Percentiles rank a stretch among this genome's conserved stretches.
Evolutionary conservation across 148 eudicot genomes (phyloP).

Genomic region (Heliamphora exappendiculata): DNA sequence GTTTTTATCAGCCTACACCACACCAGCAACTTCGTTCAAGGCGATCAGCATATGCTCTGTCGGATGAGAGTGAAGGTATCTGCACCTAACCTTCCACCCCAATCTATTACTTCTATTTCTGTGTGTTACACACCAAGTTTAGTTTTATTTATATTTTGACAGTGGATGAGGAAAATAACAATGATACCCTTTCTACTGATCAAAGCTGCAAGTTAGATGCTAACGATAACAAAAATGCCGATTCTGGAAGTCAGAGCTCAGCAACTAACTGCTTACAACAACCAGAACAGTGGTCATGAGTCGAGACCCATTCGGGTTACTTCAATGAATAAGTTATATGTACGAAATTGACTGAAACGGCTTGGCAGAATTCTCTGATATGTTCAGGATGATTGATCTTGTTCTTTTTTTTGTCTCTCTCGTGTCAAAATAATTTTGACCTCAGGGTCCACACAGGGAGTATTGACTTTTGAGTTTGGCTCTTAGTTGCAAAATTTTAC

Average conservation of each 20-base stretch:
- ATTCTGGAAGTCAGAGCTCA: background rate
- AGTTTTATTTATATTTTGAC: background rate
- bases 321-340: too few relatives aligned
- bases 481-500: too few relatives aligned
- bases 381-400: too few relatives aligned
- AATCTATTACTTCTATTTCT: background rate
- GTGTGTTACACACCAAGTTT: background rate
- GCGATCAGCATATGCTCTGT: slow-evolving; percentile 50
- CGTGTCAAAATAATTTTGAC: too few relatives aligned
- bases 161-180: background rate
- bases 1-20: slow-evolving; percentile 50
- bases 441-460: too few relatives aligned
- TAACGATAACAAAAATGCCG: background rate
- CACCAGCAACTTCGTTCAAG: slow-evolving; percentile 52
- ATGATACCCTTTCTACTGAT: background rate
- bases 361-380: too few relatives aligned
- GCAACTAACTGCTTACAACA: too few relatives aligned
- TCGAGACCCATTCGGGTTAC: too few relatives aligned
- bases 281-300: too few relatives aligned
- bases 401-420: too few relatives aligned
- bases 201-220: slow-evolving; percentile 4
- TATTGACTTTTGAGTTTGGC: too few relatives aligned
- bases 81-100: background rate
- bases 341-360: too few relatives aligned
- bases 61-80: slow-evolving; percentile 50